Evolutionary conservation across 2,329 filamentous ascomycete genomes (phyloP), one percentile per base, ranked within the genome.

Genomic region (Cucurbitaria berberidis): DNA sequence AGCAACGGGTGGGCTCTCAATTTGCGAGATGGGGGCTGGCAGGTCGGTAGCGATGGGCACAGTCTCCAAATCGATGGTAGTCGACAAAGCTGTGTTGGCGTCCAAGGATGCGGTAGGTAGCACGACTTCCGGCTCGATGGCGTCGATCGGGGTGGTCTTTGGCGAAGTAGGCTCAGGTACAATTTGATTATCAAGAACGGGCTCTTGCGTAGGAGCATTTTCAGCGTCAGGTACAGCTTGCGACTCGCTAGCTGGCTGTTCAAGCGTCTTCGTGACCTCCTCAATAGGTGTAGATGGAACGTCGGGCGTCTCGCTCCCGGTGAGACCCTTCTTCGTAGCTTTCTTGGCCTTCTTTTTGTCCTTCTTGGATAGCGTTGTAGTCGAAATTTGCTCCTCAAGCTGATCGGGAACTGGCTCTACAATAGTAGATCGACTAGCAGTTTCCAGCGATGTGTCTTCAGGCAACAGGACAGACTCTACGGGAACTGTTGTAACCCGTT

Each of bases 261-360:
- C 51, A 32, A 35, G 19, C 15, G 32, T 19, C 13, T 6, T 27
- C 5, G 47, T 8, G 6, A 39, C n/a, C 18, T 62, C 51, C 29
- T 60, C 55, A 9, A 45, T 34, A 9, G 57, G 38, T 11, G 45
- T 47, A 7, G 30, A 35, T 24, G 44, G 49, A 19, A 16, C 11
- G 5, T 43, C 45, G 6, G 45, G 35, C 15, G 42, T 48, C 22
- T 60, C 50, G 13, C 44, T 53, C 19, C 47, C 50, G n/a, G 58
- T 10, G 29, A 56, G 47, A 16, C 44, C 59, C 21, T 57, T 55
- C 45, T 66, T 65, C 18, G 45, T 45, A 26, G 27, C 51, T 26
- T 66, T 68, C 50, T 62, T 65, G 10, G 53, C 60, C 38, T 66
- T 65, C 39, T 65, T 68, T 55, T 64, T 66, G 48, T 64, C 59